Evolutionary conservation across 257 asterid genomes (phyloP).

Genomic region (Solanum sejunctum): DNA sequence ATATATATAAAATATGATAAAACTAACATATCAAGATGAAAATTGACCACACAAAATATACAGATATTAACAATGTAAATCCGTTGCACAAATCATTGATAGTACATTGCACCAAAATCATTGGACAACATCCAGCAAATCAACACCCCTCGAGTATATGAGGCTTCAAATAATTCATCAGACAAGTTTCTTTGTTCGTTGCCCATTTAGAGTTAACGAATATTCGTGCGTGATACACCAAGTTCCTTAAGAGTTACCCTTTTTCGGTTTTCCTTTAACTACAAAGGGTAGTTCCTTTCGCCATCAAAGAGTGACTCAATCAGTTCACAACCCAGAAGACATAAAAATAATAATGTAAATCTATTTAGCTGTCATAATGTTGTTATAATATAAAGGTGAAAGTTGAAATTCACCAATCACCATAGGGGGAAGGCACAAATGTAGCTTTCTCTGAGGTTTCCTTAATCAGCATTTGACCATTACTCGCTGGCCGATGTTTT

Average conservation of each 20-base stretch:
- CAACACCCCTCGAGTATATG: not conserved
- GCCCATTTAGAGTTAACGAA: not conserved
- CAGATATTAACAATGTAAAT: too few relatives aligned
- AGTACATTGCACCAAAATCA: not conserved
- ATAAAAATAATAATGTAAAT: not conserved
- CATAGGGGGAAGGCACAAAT: not conserved
- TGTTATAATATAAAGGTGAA: not conserved
- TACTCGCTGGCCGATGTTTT: not conserved
- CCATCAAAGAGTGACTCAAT: not conserved
- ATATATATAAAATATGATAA: too few relatives aligned
- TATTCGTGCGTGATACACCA: not conserved
- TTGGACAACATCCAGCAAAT: not conserved
- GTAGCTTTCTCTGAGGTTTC: not conserved
- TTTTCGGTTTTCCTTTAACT: not conserved
- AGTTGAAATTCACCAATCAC: not conserved
- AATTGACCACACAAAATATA: too few relatives aligned
- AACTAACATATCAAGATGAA: too few relatives aligned
- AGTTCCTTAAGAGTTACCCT: not conserved
- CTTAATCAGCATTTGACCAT: not conserved
- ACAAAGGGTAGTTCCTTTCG: not conserved
- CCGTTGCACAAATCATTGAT: not conserved
- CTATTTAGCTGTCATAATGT: not conserved
- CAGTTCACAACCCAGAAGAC: not conserved
- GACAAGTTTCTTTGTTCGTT: not conserved
- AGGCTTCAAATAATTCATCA: not conserved